A percentile compares a stretch with the other conserved stretches of the same genome.
Conservation (phyloP, 2,329 filamentous ascomycete species). For the Pseudopyrenochaeta lycopersici region DNA sequence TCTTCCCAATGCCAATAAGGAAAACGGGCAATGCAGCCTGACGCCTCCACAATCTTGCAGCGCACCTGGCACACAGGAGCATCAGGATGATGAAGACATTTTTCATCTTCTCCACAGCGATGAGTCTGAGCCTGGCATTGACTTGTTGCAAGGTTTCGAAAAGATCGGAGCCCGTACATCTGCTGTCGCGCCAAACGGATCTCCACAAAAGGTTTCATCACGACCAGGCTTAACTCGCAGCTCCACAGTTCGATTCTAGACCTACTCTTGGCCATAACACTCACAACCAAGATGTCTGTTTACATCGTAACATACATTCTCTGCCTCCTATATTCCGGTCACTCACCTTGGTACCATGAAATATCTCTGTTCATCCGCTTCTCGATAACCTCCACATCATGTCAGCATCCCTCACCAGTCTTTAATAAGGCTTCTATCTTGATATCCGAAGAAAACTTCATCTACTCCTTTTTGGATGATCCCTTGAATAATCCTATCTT, state of each 20-base stretch:
- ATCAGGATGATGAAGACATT: slow-evolving; percentile 62
- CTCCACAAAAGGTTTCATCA: slow-evolving; percentile 40
- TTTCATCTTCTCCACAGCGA: slow-evolving; percentile 67
- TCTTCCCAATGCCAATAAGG: slow-evolving; percentile 28
- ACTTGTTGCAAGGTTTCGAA: slow-evolving; percentile 78
- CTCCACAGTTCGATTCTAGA: slow-evolving; percentile 46
- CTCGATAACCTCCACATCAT: slow-evolving; percentile 25
- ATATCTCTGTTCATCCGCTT: slow-evolving; percentile 21
- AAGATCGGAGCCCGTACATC: slow-evolving; percentile 67
- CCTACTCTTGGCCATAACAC: neutral
- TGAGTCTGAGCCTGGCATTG: slow-evolving; percentile 68
- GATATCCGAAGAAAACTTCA: slow-evolving; percentile 18
- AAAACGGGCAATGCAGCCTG: slow-evolving; percentile 31
- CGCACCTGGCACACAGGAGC: slow-evolving; percentile 26
- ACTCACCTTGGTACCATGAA: slow-evolving; percentile 9
- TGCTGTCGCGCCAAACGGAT: slow-evolving; percentile 46
- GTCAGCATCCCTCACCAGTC: slow-evolving; percentile 17
- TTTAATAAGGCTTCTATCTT: slow-evolving; percentile 10
- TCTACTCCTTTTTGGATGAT: slow-evolving; percentile 20
- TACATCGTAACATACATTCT: slow-evolving; percentile 8
- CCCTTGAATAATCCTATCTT: slow-evolving; percentile 30
- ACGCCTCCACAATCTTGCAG: slow-evolving; percentile 43
- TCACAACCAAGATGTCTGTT: neutral
- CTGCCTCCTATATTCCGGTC: slow-evolving; percentile 8
- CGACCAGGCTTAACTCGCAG: slow-evolving; percentile 43